phyloP scores from a whole-genome alignment of 257 asterid genomes.

The Lycium barbarum region DNA sequence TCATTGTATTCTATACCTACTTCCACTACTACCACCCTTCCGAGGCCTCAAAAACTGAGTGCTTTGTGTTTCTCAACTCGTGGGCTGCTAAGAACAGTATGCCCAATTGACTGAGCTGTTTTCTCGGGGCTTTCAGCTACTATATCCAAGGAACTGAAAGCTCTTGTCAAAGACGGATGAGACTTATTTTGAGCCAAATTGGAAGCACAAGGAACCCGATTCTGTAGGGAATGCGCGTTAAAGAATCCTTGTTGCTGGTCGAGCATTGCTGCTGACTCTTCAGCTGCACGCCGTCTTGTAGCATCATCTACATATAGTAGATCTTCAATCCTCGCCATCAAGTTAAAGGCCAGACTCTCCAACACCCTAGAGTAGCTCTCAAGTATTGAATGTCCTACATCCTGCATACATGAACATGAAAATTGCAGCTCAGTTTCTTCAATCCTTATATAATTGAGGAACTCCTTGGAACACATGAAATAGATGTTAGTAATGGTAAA shows the following conservation, averaged over 20 bases:
- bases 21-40: not conserved
- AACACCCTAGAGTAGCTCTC: constrained; percentile 97
- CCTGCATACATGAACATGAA: constrained; percentile 50
- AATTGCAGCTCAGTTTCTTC: not conserved
- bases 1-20: not conserved
- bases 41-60: not conserved
- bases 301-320: constrained; percentile 84
- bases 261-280: constrained; percentile 47
- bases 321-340: constrained; percentile 87
- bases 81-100: constrained; percentile 24
- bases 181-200: constrained; percentile 52
- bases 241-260: constrained; percentile 45
- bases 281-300: constrained; percentile 68
- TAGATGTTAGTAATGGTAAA: not conserved
- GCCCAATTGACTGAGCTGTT: constrained; percentile 12
- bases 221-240: constrained; percentile 44
- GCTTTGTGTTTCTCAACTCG: constrained; percentile 25
- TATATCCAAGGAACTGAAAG: constrained; percentile 48
- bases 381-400: constrained; percentile 94
- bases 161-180: constrained; percentile 47
- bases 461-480: not conserved
- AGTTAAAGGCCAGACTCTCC: constrained; percentile 81
- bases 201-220: constrained; percentile 50
- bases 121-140: constrained; percentile 48
- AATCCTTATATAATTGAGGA: not conserved